A percentile compares a stretch with the other conserved stretches of the same genome.
Conservation (phyloP, 2,329 filamentous ascomycete genomes). For the Knufia fluminis region DNA sequence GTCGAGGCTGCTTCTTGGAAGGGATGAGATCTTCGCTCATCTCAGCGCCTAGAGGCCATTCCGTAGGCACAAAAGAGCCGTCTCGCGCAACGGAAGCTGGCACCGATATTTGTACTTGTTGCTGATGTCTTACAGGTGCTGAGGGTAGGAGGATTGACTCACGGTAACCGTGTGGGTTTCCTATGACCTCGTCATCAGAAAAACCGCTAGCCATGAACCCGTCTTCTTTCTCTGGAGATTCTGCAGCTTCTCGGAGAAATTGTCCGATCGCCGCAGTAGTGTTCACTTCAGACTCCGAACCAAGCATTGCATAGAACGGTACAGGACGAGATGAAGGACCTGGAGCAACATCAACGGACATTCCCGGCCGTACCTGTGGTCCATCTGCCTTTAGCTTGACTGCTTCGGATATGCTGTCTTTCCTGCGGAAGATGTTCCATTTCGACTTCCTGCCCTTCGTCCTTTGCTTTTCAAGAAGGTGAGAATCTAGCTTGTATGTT, state of each 20-base stretch:
- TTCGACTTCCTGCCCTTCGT: conserved; percentile 25
- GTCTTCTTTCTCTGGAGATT: conserved; percentile 13
- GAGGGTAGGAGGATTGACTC: conserved; percentile 10
- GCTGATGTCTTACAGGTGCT: neutral
- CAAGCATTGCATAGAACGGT: conserved; percentile 51
- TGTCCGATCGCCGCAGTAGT: conserved; percentile 38
- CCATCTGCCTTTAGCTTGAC: conserved; percentile 22
- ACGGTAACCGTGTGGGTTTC: conserved; percentile 9
- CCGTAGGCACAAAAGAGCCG: conserved; percentile 4
- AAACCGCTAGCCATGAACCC: conserved; percentile 10
- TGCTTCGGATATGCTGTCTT: conserved; percentile 10
- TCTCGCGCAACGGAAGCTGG: neutral
- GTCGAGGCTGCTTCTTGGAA: conserved; percentile 5
- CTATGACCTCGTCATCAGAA: conserved; percentile 23
- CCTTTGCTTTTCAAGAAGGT: conserved; percentile 9
- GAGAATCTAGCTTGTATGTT: conserved; percentile 12
- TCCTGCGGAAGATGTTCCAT: conserved; percentile 53
- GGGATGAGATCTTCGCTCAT: neutral
- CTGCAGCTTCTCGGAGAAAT: conserved; percentile 34
- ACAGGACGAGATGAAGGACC: conserved; percentile 35
- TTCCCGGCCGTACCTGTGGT: conserved; percentile 22
- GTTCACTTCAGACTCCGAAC: conserved; percentile 33
- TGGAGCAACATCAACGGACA: conserved; percentile 33
- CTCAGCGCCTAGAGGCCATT: neutral
- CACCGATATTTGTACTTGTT: neutral